Evolutionary conservation across 441 rosid species (phyloP), one percentile per base, ranked within the genome.

Genomic region (Flueggea neowawraea): DNA sequence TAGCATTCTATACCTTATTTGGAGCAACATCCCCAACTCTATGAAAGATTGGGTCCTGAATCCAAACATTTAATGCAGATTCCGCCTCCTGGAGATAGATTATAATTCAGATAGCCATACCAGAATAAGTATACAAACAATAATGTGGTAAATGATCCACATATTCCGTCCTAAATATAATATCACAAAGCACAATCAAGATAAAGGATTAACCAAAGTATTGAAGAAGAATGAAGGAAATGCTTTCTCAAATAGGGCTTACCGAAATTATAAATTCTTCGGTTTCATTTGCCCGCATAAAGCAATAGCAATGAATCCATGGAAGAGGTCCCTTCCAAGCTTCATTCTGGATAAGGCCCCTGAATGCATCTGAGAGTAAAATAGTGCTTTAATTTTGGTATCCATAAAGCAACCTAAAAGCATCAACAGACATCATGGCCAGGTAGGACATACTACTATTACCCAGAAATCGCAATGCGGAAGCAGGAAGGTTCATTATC

Each of bases 11-110:
- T 73, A 94, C 97, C 94, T 94, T 94, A 80, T 89, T 89, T 12
- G 97, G 99, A 67, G 99, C 99, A 64, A 94, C 99, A 68, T 94
- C 96, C 82, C 99, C 79, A 50, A 91, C 96, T 78, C 79, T 80
- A 61, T 86, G 97, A 77, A 91, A 84, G 44, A 75, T 54, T 0
- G 84, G 84, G 48, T 83, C 88, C 59, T 75, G 76, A 57, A 91
- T 82, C 31, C 45, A 48, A 56, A 85, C 85, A 69, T 74, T 73
- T 64, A 87, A 71, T 33, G 94, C 88, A 62, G 77, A 65, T 70
- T 89, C 87, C 51, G 94, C 99, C 72, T 64, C 84, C 99, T 89
- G 81, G 59, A 66, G 15, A 65, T 45, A 31, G 60, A 28, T 7
- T 6, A 11, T 6, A 62, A 45, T 44, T 53, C 11, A 43, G 45